Conservation (phyloP, 768 basidiomycete genomes). For the Pilatotrama ljubarskyi region DNA sequence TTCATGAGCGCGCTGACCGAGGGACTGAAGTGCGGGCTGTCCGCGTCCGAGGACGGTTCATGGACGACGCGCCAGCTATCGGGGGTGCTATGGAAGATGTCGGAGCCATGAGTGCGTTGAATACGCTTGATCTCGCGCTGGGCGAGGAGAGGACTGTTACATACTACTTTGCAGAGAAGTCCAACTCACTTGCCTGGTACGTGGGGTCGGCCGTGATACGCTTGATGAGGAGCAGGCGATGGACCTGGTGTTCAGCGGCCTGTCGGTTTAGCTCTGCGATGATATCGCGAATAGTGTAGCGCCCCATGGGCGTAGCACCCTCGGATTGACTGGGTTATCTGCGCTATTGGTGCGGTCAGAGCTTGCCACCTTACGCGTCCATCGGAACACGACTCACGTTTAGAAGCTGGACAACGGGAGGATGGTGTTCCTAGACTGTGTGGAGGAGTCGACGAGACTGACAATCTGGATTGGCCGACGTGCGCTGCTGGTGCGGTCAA, state of each 20-base stretch:
- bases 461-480: too few relatives aligned
- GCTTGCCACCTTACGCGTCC: too few relatives aligned
- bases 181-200: constrained; percentile 17
- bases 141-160: not conserved
- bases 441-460: too few relatives aligned
- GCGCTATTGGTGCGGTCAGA: not conserved
- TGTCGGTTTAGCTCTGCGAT: constrained; percentile 25
- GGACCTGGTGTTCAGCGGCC: constrained; percentile 19
- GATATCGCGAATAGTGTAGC: constrained; percentile 23
- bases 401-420: too few relatives aligned
- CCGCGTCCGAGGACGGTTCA: constrained; percentile 7
- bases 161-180: not conserved
- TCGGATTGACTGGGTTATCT: not conserved
- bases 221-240: constrained; percentile 21
- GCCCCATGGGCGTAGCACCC: constrained; percentile 1
- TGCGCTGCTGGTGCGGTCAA: too few relatives aligned
- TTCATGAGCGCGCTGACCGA: constrained; percentile 17
- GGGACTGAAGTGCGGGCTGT: constrained; percentile 15
- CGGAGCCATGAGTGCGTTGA: constrained; percentile 7
- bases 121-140: constrained; percentile 14
- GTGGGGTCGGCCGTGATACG: constrained; percentile 23
- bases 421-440: too few relatives aligned
- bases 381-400: not conserved
- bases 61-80: constrained; percentile 20
- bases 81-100: constrained; percentile 12